Percentiles rank a stretch among this genome's conserved stretches.
Conservation (phyloP, 495 filamentous ascomycete genomes). For the Penicillium simplicissimum region DNA sequence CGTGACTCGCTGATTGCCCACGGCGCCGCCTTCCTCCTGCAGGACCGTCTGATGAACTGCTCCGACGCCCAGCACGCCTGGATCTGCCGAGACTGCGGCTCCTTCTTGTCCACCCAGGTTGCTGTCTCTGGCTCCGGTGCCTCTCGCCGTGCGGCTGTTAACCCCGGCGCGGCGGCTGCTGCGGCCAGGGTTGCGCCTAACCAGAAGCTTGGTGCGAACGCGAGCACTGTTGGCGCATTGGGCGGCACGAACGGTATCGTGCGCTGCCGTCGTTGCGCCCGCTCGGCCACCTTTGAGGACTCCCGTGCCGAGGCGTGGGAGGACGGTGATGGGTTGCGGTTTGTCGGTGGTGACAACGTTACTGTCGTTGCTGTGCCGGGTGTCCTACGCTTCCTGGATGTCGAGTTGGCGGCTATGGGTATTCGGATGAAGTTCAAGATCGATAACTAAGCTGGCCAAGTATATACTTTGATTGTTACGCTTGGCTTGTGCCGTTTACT, state of each 20-base stretch:
- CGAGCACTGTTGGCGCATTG: slow-evolving; percentile 22
- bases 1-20: slow-evolving; percentile 92
- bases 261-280: slow-evolving; percentile 82
- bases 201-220: slow-evolving; percentile 23
- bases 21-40: slow-evolving; percentile 89
- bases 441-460: slow-evolving; percentile 36
- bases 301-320: slow-evolving; percentile 80
- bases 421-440: slow-evolving; percentile 88
- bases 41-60: slow-evolving; percentile 95
- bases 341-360: slow-evolving; percentile 84
- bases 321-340: slow-evolving; percentile 78
- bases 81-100: slow-evolving; percentile 86
- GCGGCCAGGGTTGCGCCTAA: slow-evolving; percentile 38
- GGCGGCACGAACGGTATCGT: slow-evolving; percentile 65
- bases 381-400: slow-evolving; percentile 89
- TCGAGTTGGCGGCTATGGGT: slow-evolving; percentile 92
- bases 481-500: slow-evolving; percentile 7
- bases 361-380: slow-evolving; percentile 90
- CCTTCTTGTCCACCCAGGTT: slow-evolving; percentile 82
- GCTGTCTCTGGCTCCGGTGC: slow-evolving; percentile 49
- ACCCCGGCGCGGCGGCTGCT: slow-evolving; percentile 33
- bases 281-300: slow-evolving; percentile 60
- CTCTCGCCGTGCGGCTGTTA: slow-evolving; percentile 29
- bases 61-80: slow-evolving; percentile 85
- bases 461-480: neutral